Percentiles rank a stretch among this genome's conserved stretches.
Conservation (phyloP, 1,284 basidiomycete species). For the Fereydounia khargensis region DNA sequence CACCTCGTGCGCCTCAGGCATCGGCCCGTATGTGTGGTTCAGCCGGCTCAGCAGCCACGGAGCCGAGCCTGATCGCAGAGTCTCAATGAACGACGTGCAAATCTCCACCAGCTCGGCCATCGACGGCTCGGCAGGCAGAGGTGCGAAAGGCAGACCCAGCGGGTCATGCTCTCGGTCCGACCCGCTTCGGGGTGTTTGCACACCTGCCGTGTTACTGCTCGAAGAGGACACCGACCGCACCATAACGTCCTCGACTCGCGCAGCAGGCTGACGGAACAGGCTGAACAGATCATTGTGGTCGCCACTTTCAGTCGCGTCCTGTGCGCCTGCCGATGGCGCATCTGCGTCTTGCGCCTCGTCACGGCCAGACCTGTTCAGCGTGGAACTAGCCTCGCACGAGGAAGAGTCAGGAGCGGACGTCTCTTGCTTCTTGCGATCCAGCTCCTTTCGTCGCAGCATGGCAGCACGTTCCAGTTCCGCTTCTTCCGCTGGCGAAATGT, state of each 20-base stretch:
- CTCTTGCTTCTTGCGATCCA: constrained; percentile 21
- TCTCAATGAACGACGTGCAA: constrained; percentile 76
- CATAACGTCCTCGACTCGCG: too few species aligned
- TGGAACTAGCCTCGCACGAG: too few species aligned
- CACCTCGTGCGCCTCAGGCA: constrained; percentile 40
- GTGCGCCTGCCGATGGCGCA: too few species aligned
- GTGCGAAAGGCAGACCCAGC: constrained; percentile 9
- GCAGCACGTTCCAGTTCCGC: constrained; percentile 28
- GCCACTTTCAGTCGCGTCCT: too few species aligned
- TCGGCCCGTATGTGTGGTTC: constrained; percentile 60
- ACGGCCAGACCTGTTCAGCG: too few species aligned
- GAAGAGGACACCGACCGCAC: too few species aligned
- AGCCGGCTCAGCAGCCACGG: constrained; percentile 88
- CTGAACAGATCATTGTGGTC: too few species aligned
- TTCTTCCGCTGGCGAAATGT: constrained; percentile 37
- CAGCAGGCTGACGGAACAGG: too few species aligned
- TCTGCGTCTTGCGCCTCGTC: neutral
- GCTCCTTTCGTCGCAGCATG: constrained; percentile 12
- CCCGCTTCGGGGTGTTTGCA: too few species aligned
- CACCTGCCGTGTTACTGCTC: too few species aligned
- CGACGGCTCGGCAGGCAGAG: constrained; percentile 57
- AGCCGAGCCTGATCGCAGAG: constrained; percentile 75
- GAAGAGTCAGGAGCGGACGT: too few species aligned
- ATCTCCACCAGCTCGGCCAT: constrained; percentile 71
- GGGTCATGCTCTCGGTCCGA: constrained; percentile 3